A percentile compares a stretch with the other conserved stretches of the same genome.
These are phyloP conservation scores for Colletotrichum sublineola DNA, from an alignment of 2,329 filamentous ascomycete species.

Conservation along the genomic window DNA sequence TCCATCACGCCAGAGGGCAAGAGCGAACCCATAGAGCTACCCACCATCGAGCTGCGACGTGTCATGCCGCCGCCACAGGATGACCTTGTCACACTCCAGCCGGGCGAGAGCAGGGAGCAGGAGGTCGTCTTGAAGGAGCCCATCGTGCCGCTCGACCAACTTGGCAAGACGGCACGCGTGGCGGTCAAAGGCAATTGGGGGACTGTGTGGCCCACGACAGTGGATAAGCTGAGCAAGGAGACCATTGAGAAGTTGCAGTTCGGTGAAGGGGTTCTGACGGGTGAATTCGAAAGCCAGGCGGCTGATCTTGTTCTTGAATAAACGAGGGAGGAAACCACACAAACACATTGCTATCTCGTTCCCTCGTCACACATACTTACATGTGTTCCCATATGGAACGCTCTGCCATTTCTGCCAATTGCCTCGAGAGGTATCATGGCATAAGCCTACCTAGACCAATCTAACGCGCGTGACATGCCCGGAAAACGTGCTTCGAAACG, in stretches of 20 bases:
- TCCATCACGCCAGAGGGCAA: slow-evolving; percentile 54
- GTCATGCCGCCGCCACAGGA: slow-evolving; percentile 57
- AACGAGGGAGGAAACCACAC: neutral
- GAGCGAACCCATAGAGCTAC: slow-evolving; percentile 52
- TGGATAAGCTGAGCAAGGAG: slow-evolving; percentile 38
- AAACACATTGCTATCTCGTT: neutral
- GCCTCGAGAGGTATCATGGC: neutral
- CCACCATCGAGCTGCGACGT: slow-evolving; percentile 54
- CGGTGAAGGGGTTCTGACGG: slow-evolving; percentile 39
- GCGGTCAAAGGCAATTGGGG: slow-evolving; percentile 56
- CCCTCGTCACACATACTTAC: neutral
- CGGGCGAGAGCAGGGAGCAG: slow-evolving; percentile 52
- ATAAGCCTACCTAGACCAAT: neutral
- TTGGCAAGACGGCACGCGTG: slow-evolving; percentile 51
- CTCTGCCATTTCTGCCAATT: neutral
- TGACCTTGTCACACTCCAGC: slow-evolving; percentile 54
- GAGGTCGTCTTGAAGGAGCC: slow-evolving; percentile 55
- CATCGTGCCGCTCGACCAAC: slow-evolving; percentile 51
- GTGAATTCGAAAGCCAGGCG: slow-evolving; percentile 37
- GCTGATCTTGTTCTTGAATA: slow-evolving; percentile 31
- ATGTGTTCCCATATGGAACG: neutral
- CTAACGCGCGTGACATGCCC: neutral
- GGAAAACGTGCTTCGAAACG: slow-evolving; percentile 8
- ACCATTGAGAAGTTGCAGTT: slow-evolving; percentile 37
- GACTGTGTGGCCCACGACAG: slow-evolving; percentile 50